phyloP scores from a whole-genome alignment of 2,329 filamentous ascomycete species.

The Cadophora sp. region DNA sequence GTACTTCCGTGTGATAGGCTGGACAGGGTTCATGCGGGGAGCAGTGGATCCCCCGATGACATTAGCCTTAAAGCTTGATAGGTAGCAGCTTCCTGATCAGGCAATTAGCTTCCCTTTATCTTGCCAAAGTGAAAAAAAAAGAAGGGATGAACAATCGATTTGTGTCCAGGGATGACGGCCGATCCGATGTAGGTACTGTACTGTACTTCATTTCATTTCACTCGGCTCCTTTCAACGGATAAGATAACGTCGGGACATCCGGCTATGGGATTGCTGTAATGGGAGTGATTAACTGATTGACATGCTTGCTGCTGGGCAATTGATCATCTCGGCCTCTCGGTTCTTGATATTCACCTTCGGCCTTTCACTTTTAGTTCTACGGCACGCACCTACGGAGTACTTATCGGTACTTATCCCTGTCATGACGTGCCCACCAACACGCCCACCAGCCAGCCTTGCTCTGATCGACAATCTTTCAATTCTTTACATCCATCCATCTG shows the following conservation, averaged over 20 bases:
- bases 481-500: neutral
- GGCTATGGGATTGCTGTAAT: neutral
- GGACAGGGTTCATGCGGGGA: neutral
- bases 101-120: no score
- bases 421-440: neutral
- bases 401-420: neutral
- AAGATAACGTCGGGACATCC: neutral
- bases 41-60: no score
- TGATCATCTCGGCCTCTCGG: neutral
- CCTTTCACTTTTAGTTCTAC: neutral
- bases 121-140: no score
- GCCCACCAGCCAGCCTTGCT: neutral
- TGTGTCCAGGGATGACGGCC: neutral
- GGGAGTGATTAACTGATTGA: neutral
- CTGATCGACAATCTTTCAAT: neutral
- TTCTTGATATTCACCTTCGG: neutral
- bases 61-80: conserved; percentile 3
- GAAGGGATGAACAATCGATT: neutral
- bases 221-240: neutral
- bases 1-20: neutral
- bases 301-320: neutral
- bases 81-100: neutral
- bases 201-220: no score
- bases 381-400: no score
- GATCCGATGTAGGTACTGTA: no score